phyloP scores from a whole-genome alignment of 164 flowering plant genomes.

The Chimonanthus praecox region DNA sequence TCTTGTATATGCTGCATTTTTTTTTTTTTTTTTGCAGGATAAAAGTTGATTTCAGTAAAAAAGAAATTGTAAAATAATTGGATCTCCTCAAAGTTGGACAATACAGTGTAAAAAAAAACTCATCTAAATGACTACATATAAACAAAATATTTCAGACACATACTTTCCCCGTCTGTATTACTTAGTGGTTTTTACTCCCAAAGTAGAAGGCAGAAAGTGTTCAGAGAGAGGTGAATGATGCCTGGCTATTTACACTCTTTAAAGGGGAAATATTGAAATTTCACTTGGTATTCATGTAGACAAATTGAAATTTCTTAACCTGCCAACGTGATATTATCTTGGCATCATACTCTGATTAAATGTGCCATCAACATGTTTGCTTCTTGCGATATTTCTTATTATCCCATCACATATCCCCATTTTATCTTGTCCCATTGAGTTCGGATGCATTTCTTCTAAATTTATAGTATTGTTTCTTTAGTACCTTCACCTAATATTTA shows the following conservation, averaged over 20 bases:
- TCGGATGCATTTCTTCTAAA: no score
- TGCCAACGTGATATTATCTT: background rate
- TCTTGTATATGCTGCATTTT: no score
- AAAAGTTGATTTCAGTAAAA: no score
- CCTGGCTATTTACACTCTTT: background rate
- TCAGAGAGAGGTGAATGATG: background rate
- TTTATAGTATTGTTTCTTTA: background rate
- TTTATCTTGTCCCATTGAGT: no score
- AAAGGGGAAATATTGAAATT: no score
- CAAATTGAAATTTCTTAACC: no score
- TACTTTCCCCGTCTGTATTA: no score
- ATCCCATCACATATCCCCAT: no score
- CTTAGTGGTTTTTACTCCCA: background rate
- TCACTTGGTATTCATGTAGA: no score
- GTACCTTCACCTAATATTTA: background rate
- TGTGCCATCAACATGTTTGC: background rate
- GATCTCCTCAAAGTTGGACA: background rate
- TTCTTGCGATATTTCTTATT: background rate
- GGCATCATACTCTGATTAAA: constrained; percentile 1
- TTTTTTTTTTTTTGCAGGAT: no score
- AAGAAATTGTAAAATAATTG: background rate
- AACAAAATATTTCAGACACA: no score
- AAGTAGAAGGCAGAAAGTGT: background rate
- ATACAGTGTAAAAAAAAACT: background rate
- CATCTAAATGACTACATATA: no score